phyloP scores from a whole-genome alignment of 2,329 filamentous ascomycete genomes.

The Claviceps monticola region DNA sequence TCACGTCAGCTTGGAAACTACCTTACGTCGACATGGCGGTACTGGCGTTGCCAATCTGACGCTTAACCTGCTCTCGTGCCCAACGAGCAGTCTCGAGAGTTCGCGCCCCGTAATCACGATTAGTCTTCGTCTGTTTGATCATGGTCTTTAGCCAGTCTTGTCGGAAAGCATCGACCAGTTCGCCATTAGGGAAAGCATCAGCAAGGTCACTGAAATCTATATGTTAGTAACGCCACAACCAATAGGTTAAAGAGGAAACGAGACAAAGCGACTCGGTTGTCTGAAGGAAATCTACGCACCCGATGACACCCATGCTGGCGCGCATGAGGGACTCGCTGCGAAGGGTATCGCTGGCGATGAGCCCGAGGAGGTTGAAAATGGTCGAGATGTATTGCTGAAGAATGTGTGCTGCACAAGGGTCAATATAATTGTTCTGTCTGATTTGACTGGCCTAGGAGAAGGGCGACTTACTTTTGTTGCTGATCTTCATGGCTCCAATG shows the following conservation, averaged over 20 bases:
- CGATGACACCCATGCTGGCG: constrained; percentile 93
- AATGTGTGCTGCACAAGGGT: constrained; percentile 39
- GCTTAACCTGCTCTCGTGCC: constrained; percentile 95
- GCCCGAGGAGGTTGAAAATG: constrained; percentile 77
- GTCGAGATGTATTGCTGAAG: constrained; percentile 67
- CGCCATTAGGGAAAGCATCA: constrained; percentile 82
- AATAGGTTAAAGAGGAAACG: background rate
- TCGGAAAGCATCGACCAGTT: constrained; percentile 73
- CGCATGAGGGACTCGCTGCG: constrained; percentile 85
- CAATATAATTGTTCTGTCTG: background rate
- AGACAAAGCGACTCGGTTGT: background rate
- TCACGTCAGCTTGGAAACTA: constrained; percentile 17
- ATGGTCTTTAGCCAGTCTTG: constrained; percentile 80
- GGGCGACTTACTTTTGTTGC: constrained; percentile 53
- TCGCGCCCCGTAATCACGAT: constrained; percentile 70
- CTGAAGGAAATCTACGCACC: constrained; percentile 42
- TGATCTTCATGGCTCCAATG: constrained; percentile 82
- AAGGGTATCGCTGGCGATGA: constrained; percentile 69
- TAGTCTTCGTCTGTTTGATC: constrained; percentile 83
- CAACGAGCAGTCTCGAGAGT: constrained; percentile 93
- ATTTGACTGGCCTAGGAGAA: background rate
- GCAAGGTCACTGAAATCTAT: constrained; percentile 62
- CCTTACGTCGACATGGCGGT: constrained; percentile 35
- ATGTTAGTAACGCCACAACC: constrained; percentile 7
- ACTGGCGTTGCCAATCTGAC: constrained; percentile 51